phyloP scores from a whole-genome alignment of 768 basidiomycete species.

The Clitopilus passeckerianus region DNA sequence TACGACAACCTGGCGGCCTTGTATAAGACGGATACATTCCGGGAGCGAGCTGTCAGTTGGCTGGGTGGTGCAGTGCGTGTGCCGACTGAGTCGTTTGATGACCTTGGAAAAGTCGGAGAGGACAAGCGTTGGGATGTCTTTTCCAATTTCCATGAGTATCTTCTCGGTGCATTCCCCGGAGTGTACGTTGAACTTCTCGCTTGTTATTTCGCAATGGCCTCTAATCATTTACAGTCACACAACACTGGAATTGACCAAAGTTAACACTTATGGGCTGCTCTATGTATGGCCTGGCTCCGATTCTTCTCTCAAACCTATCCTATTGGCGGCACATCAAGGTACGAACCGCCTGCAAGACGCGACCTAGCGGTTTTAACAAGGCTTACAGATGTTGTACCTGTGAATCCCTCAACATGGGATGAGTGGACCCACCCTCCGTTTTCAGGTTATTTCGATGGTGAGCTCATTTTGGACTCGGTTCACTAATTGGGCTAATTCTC shows the following conservation, averaged over 20 bases:
- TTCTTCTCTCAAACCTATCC: conserved; percentile 56
- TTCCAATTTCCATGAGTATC: conserved; percentile 48
- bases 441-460: conserved; percentile 53
- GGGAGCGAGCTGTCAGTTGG: conserved; percentile 36
- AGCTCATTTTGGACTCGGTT: conserved; percentile 3
- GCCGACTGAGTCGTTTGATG: conserved; percentile 49
- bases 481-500: neutral
- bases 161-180: conserved; percentile 51
- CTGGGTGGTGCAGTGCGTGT: conserved; percentile 43
- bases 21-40: conserved; percentile 31
- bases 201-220: neutral
- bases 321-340: conserved; percentile 71
- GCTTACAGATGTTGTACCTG: conserved; percentile 55
- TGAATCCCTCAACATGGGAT: conserved; percentile 40
- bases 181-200: conserved; percentile 34
- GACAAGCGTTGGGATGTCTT: conserved; percentile 57
- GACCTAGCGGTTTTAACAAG: too few species aligned
- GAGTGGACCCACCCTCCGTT: conserved; percentile 56
- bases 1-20: conserved; percentile 27
- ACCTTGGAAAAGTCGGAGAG: conserved; percentile 38
- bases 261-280: conserved; percentile 75
- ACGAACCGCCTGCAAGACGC: neutral
- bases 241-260: conserved; percentile 55
- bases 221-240: conserved; percentile 36
- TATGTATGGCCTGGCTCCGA: conserved; percentile 71